phyloP scores from a whole-genome alignment of 345 rosid species.

The Cardamine chenopodiifolia region DNA sequence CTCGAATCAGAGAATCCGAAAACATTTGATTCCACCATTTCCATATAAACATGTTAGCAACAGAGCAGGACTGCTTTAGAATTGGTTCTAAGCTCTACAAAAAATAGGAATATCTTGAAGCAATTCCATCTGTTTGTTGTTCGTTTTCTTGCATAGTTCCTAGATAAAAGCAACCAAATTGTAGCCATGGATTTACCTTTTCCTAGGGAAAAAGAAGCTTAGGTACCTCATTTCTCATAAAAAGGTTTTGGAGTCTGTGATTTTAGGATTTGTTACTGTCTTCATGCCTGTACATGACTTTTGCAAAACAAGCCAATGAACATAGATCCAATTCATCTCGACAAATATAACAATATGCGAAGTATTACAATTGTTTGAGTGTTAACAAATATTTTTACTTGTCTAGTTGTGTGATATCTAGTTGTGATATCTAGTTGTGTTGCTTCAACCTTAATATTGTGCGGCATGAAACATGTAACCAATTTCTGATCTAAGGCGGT shows the following conservation, averaged over 20 bases:
- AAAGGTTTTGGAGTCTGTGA: background rate
- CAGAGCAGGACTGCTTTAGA: background rate
- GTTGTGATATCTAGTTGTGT: background rate
- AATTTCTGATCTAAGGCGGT: slow-evolving; percentile 1
- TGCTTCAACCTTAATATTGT: background rate
- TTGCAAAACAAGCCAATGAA: background rate
- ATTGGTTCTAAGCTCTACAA: background rate
- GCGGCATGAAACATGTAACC: background rate
- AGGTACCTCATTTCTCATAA: background rate
- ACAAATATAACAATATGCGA: background rate
- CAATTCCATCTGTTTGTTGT: background rate
- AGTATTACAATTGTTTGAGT: background rate
- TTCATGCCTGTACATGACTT: background rate
- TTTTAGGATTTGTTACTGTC: background rate
- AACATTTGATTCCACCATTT: background rate
- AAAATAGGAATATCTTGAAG: background rate
- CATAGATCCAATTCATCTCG: background rate
- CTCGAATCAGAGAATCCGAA: background rate
- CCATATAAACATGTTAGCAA: background rate
- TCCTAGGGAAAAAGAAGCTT: background rate
- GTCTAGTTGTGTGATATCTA: background rate
- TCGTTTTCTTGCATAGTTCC: background rate
- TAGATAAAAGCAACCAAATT: background rate
- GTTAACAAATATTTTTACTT: background rate
- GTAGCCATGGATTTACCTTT: background rate